Evolutionary conservation across 2,329 filamentous ascomycete species (phyloP), one percentile per base, ranked within the genome.

Genomic region (Ophiostoma sp.): DNA sequence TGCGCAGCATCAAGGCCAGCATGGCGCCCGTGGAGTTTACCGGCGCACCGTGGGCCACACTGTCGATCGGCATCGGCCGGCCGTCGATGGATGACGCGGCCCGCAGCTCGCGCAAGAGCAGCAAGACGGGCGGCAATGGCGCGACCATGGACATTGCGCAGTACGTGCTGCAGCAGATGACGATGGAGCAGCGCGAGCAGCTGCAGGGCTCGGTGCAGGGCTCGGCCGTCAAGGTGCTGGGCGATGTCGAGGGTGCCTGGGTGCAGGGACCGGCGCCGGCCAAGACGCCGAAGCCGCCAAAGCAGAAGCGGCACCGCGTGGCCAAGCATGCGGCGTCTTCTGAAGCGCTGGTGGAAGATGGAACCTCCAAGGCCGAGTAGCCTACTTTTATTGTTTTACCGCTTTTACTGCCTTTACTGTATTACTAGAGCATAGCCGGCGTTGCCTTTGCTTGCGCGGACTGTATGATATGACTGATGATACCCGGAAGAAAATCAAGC

Each of bases 41-140:
- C 2, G 76, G 74, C 0, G 79, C 80, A 0, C 84, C 77, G 17
- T 86, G 82, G 81, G 84, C 77, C 73, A 83, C 91, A 71, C 86
- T 98, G 68, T 89, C 91, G 0, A 81, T 98, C 15, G 95, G 95
- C 0, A 97, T 98, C 80, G 94, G 92, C n/a, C 82, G 95, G 65
- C 94, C 94, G 8, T 39, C 35, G 1, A 13, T 27, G 0, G 82
- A 81, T 65, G 89, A 85, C 73, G 65, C 13, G 1, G 39, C 3
- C 39, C 23, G 35, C 20, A 65, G 23, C 65, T 33, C 36, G 23
- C 36, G 36, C 65, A 67, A 67, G 65, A 48, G 65, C 36, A 31
- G 0, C 36, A 67, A 44, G 36, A 67, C 36, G 11, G 65, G 33
- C 20, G 62, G 13, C 3, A 20, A 4, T 35, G 62, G 36, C 36